A percentile compares a stretch with the other conserved stretches of the same genome.
Conservation (phyloP, 306 rosid species). For the Medicago ruthenica region DNA sequence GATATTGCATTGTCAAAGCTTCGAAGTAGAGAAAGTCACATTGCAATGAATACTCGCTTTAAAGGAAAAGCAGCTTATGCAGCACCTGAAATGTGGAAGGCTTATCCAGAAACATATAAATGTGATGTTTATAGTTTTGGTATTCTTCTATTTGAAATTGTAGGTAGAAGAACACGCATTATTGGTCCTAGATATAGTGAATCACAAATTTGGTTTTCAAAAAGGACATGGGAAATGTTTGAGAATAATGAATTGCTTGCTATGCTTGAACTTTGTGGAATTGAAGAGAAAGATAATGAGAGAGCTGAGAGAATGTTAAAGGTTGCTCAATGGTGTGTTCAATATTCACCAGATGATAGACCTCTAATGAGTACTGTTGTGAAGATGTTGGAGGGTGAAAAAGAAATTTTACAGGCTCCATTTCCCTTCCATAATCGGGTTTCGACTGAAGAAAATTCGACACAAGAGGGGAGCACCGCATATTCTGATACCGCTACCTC, state of each 20-base stretch:
- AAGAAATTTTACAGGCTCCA: constrained; percentile 48
- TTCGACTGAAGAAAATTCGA: constrained; percentile 25
- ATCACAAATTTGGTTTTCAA: constrained; percentile 56
- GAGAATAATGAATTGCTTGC: constrained; percentile 44
- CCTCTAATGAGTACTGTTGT: constrained; percentile 60
- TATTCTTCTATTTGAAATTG: constrained; percentile 52
- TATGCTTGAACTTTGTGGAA: constrained; percentile 55
- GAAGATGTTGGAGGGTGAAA: constrained; percentile 60
- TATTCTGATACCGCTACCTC: constrained; percentile 32
- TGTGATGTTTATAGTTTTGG: constrained; percentile 60
- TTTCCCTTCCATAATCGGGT: constrained; percentile 49
- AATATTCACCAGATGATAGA: constrained; percentile 50
- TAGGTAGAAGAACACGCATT: constrained; percentile 56
- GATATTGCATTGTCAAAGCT: constrained; percentile 55
- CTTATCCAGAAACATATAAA: constrained; percentile 44
- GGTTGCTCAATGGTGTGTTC: constrained; percentile 64
- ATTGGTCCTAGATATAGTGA: constrained; percentile 41
- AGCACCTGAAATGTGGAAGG: constrained; percentile 61
- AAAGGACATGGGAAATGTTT: constrained; percentile 60
- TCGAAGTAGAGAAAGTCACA: constrained; percentile 41
- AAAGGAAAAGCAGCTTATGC: constrained; percentile 59
- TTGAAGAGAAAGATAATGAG: constrained; percentile 48
- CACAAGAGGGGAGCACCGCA: constrained; percentile 20
- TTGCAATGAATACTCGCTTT: constrained; percentile 33
- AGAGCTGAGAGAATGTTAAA: constrained; percentile 48